Evolutionary conservation across 306 rosid genomes (phyloP).

Genomic region (Canavalia gladiata): DNA sequence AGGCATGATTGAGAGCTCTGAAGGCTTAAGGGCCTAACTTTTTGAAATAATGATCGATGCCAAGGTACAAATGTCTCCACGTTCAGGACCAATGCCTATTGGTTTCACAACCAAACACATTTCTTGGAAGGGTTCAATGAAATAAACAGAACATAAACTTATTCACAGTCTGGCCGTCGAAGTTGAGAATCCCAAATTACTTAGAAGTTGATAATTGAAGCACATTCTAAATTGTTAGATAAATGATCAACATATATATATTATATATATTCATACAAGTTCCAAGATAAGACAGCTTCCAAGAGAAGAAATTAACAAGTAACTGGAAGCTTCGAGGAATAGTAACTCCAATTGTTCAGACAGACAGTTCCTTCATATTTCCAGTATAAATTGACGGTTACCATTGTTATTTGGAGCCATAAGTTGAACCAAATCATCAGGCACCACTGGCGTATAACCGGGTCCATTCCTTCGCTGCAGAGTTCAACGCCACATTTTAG

Average conservation of each 20-base stretch:
- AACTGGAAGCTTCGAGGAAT: conserved; percentile 53
- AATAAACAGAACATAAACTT: conserved; percentile 23
- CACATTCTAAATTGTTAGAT: conserved; percentile 34
- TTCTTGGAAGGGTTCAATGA: conserved; percentile 2
- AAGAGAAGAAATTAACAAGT: conserved; percentile 47
- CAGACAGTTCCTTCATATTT: conserved; percentile 55
- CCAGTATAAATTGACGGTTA: conserved; percentile 57
- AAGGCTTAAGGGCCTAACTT: neutral
- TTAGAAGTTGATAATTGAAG: conserved; percentile 22
- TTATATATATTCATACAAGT: conserved; percentile 50
- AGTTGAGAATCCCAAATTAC: conserved; percentile 4
- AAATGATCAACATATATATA: conserved; percentile 21
- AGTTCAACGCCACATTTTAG: conserved; percentile 33
- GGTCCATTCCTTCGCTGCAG: conserved; percentile 92
- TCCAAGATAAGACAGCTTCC: conserved; percentile 51
- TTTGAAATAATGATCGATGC: neutral
- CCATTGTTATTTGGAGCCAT: conserved; percentile 52
- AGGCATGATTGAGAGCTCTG: neutral
- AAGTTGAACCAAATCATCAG: conserved; percentile 54
- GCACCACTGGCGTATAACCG: conserved; percentile 86
- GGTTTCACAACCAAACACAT: neutral
- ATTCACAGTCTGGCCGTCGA: conserved; percentile 32
- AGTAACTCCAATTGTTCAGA: conserved; percentile 51
- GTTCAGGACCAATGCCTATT: conserved; percentile 4
- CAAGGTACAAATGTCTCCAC: neutral